A percentile compares a stretch with the other conserved stretches of the same genome.
phyloP scores from a whole-genome alignment of 2,329 filamentous ascomycete genomes.

The Fusarium secorum region DNA sequence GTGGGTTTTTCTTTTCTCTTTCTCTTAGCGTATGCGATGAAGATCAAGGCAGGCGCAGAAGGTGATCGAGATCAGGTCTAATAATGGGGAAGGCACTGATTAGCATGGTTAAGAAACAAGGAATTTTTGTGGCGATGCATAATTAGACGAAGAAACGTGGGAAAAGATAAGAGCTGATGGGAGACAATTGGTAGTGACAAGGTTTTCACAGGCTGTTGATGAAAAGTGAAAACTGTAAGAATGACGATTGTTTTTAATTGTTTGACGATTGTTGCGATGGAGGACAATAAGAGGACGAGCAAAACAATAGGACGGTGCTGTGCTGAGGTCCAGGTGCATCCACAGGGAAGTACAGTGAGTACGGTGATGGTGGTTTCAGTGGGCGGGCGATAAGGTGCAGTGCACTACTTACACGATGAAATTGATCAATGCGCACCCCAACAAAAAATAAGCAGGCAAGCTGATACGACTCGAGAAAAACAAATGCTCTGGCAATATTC shows the following conservation, averaged over 20 bases:
- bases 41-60: constrained; percentile 14
- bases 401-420: constrained; percentile 34
- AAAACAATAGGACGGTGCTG: neutral
- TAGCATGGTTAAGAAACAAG: constrained; percentile 30
- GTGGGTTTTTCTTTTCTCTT: constrained; percentile 16
- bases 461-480: constrained; percentile 27
- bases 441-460: constrained; percentile 8
- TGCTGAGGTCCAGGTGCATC: constrained; percentile 2
- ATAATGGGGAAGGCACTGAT: constrained; percentile 36
- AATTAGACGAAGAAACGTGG: neutral
- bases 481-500: constrained; percentile 50
- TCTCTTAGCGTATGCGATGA: constrained; percentile 34
- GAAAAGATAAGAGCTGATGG: neutral
- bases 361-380: neutral
- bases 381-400: neutral
- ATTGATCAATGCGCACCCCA: constrained; percentile 17
- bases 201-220: neutral
- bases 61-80: constrained; percentile 33
- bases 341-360: constrained; percentile 9
- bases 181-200: neutral
- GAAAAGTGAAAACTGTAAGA: neutral
- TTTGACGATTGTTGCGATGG: neutral
- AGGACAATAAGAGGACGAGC: neutral
- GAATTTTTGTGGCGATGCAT: constrained; percentile 21
- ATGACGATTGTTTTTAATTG: neutral